Evolutionary conservation across 306 rosid genomes (phyloP), one percentile per base, ranked within the genome.

Genomic region (Gillenia trifoliata): DNA sequence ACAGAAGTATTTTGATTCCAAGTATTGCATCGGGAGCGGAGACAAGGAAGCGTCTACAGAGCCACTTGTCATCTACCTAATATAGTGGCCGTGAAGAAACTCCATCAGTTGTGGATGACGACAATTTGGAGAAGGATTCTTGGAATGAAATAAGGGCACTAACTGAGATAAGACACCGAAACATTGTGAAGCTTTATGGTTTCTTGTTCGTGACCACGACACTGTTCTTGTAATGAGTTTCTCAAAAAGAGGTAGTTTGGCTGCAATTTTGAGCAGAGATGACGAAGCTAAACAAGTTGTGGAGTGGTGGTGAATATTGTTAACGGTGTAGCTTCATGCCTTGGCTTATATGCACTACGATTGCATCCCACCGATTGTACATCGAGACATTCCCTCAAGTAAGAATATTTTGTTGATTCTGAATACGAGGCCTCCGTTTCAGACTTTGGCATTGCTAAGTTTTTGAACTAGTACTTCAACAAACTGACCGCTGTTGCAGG

Each of bases 291-390:
- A 8, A 45, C 25, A 31, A 29, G 34, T 79, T 13, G 3, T 72
- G 82, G 74, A 22, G 41, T 2, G 69, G n/a, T n/a, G 43, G 54
- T 72, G 23, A 55, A 78, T 55, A 31, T 78, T 64, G 62, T 66
- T 5, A 72, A 66, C 66, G 63, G 73, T 2, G 54, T 72, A 22
- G 68, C 69, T n/a, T 1, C 49, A 72, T 25, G 82, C 78, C 38
- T 65, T 78, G 25, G 45, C 54, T 17, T 78, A 78, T 17, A 40
- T 78, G 82, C 82, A 78, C 45, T 55, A 78, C 11, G 68, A 72
- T 25, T 55, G 74, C 9, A 3, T 75, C 29, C 47, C 49, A 26
- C 77, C 77, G 4, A 78, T 78, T 64, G 60, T 78, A 2, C 74
- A 72, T 43, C 25, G 69, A 11, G 74, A 72, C 72, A 52, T 71